Base-by-base conservation (phyloP, 345 rosid genomes). In the Heritiera littoralis region DNA sequence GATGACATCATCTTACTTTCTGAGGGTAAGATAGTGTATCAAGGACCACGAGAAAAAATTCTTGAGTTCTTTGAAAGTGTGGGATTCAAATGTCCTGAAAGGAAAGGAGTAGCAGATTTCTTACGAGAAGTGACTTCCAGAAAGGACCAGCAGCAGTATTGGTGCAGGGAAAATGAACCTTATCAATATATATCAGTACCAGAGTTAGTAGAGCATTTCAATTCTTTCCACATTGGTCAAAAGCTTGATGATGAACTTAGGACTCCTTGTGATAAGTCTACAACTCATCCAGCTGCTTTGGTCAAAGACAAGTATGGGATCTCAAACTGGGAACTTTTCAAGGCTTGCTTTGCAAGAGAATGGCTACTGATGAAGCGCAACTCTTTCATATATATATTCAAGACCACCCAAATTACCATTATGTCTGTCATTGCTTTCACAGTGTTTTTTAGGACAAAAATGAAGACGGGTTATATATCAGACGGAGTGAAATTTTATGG, bases 61-160 rank as follows among this genome's bases (percentile, higher is more conserved):
- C 56, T 69, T 1, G 73, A 69, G 12, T 69, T 69, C 73, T 69
- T 69, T 8, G 73, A 46, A 69, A 46, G 28, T 49, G 49, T 69
- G 73, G 73, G 73, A 14, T 69, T 69, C 73, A 69, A 69, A 13
- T 69, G 73, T 23, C 73, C 73, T 7, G 73, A 69, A 48, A 69
- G 73, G 17, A 70, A 70, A 70, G 74, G 74, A 49, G 54, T 70
- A 49, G 74, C 74, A 2, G 74, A 70, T 56, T 70, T 70, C 52
- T 32, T 70, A 18, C 74, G 48, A 49, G 74, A 70, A 30, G 74
- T 70, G 8, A 70, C 74, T 23, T 49, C 74, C 41, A 70, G 32
- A 56, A 70, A 70, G 41, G 74, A 70, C 41, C 74, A 70, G 17
- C 41, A 48, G 32, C 74, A 70, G 17, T 70, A 70, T 49, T 70